A percentile compares a stretch with the other conserved stretches of the same genome.
These are phyloP conservation scores for Phialocephala sp. DNA, from an alignment of 2,329 filamentous ascomycete genomes.

Conservation along the genomic window DNA sequence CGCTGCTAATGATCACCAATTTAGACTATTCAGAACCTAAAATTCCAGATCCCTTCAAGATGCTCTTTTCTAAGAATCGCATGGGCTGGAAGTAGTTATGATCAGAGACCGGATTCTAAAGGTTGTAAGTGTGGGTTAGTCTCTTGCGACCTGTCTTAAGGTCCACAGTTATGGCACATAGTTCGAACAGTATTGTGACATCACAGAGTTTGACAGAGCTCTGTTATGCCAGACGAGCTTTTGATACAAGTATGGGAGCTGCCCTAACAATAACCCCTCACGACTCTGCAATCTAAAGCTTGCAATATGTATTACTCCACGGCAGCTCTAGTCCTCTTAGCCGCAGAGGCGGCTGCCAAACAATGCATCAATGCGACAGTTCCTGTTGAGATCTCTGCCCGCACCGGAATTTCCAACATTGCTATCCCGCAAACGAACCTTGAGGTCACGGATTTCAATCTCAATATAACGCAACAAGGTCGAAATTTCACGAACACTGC, in stretches of 20 bases:
- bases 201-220: neutral
- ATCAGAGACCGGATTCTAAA: constrained; percentile 9
- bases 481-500: constrained; percentile 53
- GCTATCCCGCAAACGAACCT: constrained; percentile 56
- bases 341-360: constrained; percentile 34
- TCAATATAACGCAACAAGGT: constrained; percentile 56
- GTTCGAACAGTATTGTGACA: neutral
- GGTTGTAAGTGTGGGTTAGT: neutral
- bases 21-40: constrained; percentile 14
- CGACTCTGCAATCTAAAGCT: neutral
- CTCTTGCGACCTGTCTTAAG: neutral
- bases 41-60: constrained; percentile 18
- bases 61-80: constrained; percentile 5
- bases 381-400: constrained; percentile 58
- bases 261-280: neutral
- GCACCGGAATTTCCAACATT: constrained; percentile 59
- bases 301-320: constrained; percentile 26
- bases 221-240: neutral
- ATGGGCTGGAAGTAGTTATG: neutral
- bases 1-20: constrained; percentile 10
- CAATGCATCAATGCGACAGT: constrained; percentile 59
- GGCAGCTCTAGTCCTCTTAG: constrained; percentile 22
- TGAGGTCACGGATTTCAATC: constrained; percentile 61
- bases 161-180: neutral
- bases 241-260: constrained; percentile 3